Evolutionary conservation across 495 filamentous ascomycete genomes (phyloP).

Genomic region (Penicillium antarcticum): DNA sequence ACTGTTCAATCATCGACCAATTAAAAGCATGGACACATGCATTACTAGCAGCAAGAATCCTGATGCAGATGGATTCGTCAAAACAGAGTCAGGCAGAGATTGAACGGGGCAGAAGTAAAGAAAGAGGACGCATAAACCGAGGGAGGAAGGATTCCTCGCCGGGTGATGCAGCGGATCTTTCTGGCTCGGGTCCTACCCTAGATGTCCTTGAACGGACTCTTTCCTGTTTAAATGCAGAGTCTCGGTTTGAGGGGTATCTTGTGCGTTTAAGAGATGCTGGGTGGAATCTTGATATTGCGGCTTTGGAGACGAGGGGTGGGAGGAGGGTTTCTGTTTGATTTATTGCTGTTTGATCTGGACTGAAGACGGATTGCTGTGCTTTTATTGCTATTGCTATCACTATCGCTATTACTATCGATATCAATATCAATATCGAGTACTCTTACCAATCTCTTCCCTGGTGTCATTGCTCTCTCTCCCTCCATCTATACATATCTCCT

Average conservation of each 20-base stretch:
- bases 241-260: slow-evolving; percentile 40
- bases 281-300: slow-evolving; percentile 58
- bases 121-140: too few relatives aligned
- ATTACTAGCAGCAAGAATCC: slow-evolving; percentile 49
- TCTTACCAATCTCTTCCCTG: too few relatives aligned
- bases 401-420: too few relatives aligned
- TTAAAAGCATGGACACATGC: slow-evolving; percentile 76
- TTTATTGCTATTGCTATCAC: neutral
- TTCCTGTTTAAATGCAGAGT: slow-evolving; percentile 30
- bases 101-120: too few relatives aligned
- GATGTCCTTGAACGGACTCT: slow-evolving; percentile 18
- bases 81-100: too few relatives aligned
- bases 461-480: too few relatives aligned
- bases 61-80: neutral
- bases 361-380: neutral
- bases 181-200: neutral
- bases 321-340: slow-evolving; percentile 27
- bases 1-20: slow-evolving; percentile 44
- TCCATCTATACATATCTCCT: too few relatives aligned
- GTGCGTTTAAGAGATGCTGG: slow-evolving; percentile 43
- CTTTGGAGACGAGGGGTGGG: slow-evolving; percentile 56
- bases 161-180: neutral
- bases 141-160: too few relatives aligned
- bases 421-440: neutral
- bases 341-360: neutral